These are phyloP conservation scores for Coemansia sp. DNA, from an alignment of 192 early-diverging fungal genomes.

Conservation along the genomic window DNA sequence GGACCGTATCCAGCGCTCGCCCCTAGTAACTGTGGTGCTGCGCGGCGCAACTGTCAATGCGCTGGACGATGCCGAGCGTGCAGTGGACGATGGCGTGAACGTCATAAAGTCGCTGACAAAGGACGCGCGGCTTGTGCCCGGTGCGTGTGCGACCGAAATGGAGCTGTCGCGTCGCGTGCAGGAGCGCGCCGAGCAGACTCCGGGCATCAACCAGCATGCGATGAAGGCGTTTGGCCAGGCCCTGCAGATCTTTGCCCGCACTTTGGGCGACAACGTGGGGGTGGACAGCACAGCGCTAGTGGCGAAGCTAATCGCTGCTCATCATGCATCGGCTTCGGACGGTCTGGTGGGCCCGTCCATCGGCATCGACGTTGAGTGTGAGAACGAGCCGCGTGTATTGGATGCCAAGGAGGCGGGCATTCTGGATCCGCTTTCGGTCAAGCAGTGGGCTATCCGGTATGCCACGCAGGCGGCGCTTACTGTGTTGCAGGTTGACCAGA, in stretches of 20 bases:
- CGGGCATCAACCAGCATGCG: conserved; percentile 94
- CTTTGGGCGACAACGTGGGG: conserved; percentile 92
- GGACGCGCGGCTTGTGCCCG: conserved; percentile 81
- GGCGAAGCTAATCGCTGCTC: conserved; percentile 89
- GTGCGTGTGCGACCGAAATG: conserved; percentile 94
- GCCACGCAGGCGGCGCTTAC: conserved; percentile 92
- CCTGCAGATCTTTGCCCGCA: conserved; percentile 92
- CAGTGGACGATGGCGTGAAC: conserved; percentile 97
- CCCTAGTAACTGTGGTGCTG: conserved; percentile 92
- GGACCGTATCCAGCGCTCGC: conserved; percentile 57
- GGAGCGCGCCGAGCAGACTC: conserved; percentile 80
- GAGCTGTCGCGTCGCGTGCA: conserved; percentile 82
- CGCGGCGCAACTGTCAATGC: conserved; percentile 94
- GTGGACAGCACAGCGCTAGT: conserved; percentile 91
- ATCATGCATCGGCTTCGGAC: conserved; percentile 57
- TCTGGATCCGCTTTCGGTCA: conserved; percentile 77
- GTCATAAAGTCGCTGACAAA: conserved; percentile 89
- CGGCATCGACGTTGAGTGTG: conserved; percentile 84
- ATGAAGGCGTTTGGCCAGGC: conserved; percentile 95
- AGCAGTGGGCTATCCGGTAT: conserved; percentile 86
- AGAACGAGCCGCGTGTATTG: conserved; percentile 37
- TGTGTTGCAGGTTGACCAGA: conserved; percentile 95
- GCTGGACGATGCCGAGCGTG: conserved; percentile 96
- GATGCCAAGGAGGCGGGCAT: conserved; percentile 77
- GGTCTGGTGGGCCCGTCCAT: conserved; percentile 27